These are phyloP conservation scores for Diaporthe caulivora DNA, from an alignment of 2,329 filamentous ascomycete species.

Conservation along the genomic window DNA sequence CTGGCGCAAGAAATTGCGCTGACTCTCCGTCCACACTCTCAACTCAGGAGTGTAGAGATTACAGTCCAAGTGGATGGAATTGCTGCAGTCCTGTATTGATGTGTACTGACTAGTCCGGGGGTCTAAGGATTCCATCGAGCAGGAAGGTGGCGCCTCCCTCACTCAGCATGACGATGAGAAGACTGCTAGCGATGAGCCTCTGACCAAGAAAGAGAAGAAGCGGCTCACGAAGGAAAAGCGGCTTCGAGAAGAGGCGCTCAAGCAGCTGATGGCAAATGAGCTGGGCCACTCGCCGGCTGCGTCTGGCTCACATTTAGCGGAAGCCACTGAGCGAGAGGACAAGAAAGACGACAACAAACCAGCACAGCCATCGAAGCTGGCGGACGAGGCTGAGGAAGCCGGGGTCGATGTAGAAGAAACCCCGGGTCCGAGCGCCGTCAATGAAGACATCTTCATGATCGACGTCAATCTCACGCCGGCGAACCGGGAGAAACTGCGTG, in stretches of 20 bases:
- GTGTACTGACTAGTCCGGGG: slow-evolving; percentile 25
- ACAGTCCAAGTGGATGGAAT: slow-evolving; percentile 32
- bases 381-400: slow-evolving; percentile 38
- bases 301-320: not conserved
- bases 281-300: not conserved
- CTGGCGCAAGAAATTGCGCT: slow-evolving; percentile 36
- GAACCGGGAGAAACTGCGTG: slow-evolving; percentile 35
- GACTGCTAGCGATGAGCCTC: not conserved
- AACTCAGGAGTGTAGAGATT: not conserved
- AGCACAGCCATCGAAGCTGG: slow-evolving; percentile 36
- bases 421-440: not conserved
- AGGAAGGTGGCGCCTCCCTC: slow-evolving; percentile 35
- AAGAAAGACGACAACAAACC: slow-evolving; percentile 36
- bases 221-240: slow-evolving; percentile 33
- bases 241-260: slow-evolving; percentile 29
- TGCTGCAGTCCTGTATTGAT: not conserved
- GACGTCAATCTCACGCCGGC: slow-evolving; percentile 45
- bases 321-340: slow-evolving; percentile 32
- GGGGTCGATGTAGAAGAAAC: slow-evolving; percentile 1
- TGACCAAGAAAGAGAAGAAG: slow-evolving; percentile 22
- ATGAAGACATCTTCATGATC: slow-evolving; percentile 43
- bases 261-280: slow-evolving; percentile 20
- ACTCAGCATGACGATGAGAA: slow-evolving; percentile 18
- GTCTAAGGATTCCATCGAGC: slow-evolving; percentile 28
- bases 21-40: slow-evolving; percentile 32